phyloP scores from a whole-genome alignment of 108 stramenopile genomes.

The Pseudonitzschia pungens region DNA sequence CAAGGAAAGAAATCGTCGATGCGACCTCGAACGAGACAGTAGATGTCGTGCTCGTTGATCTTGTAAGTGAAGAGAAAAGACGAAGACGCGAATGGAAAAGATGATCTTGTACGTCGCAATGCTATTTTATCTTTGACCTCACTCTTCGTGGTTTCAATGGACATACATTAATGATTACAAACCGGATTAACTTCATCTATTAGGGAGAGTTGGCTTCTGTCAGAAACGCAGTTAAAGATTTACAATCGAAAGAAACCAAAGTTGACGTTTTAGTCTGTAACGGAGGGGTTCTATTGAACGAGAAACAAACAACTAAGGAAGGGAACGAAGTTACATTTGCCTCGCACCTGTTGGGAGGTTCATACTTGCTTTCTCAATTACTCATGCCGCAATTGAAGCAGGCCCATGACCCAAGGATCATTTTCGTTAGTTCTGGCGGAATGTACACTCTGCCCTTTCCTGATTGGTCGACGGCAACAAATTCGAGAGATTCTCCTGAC shows the following conservation, averaged over 20 bases:
- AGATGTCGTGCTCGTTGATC: constrained; percentile 41
- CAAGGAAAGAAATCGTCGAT: constrained; percentile 68
- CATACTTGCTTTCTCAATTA: constrained; percentile 75
- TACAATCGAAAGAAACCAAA: constrained; percentile 58
- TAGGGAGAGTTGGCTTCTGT: constrained; percentile 58
- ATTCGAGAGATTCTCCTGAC: constrained; percentile 36
- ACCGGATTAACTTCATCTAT: background rate
- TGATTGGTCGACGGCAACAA: constrained; percentile 71
- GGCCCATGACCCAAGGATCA: constrained; percentile 37
- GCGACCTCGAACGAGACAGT: constrained; percentile 61
- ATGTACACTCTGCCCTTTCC: constrained; percentile 93
- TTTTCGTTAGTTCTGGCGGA: constrained; percentile 63
- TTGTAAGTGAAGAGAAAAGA: constrained; percentile 3
- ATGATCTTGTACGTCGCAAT: background rate
- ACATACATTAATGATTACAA: background rate
- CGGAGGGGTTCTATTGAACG: constrained; percentile 88
- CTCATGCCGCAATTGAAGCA: constrained; percentile 61
- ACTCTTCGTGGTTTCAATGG: background rate
- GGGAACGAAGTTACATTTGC: constrained; percentile 90
- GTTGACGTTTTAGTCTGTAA: constrained; percentile 90
- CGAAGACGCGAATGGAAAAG: background rate
- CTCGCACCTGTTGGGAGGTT: constrained; percentile 80
- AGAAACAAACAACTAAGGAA: constrained; percentile 71
- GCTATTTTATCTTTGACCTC: too few relatives aligned
- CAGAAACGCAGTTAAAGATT: constrained; percentile 45